Conservation (phyloP, 23 red algal species). For the Gracilaria vermiculophylla region DNA sequence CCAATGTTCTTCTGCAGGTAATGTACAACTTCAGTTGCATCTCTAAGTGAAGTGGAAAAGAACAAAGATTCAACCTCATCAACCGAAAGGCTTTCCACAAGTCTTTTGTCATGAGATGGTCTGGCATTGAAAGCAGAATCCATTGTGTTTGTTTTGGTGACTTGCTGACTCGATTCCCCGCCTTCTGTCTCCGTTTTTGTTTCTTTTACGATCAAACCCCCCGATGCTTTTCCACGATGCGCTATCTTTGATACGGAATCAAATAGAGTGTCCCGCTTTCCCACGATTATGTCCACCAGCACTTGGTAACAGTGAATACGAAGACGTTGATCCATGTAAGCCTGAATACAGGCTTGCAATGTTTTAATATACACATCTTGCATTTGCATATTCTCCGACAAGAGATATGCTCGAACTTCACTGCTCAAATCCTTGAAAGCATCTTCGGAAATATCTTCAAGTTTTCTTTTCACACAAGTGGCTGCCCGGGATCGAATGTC, state of each 20-base stretch:
- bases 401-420: background rate
- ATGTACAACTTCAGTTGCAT: background rate
- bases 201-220: background rate
- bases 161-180: background rate
- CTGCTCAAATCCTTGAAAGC: background rate
- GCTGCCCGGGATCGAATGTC: constrained; percentile 22
- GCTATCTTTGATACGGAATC: background rate
- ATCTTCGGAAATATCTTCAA: constrained; percentile 21
- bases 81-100: background rate
- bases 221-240: background rate
- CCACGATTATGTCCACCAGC: background rate
- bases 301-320: constrained; percentile 23
- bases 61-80: constrained; percentile 2
- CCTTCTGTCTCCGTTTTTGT: background rate
- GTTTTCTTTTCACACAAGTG: constrained; percentile 6
- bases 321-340: constrained; percentile 19
- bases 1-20: background rate
- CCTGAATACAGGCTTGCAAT: constrained; percentile 9
- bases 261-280: constrained; percentile 12
- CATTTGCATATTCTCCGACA: constrained; percentile 5
- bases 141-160: background rate
- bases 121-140: background rate
- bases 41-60: background rate
- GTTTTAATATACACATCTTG: constrained; percentile 12
- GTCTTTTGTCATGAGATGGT: background rate